phyloP scores from a whole-genome alignment of 768 basidiomycete species.

The Sporobolomyces pararoseus region DNA sequence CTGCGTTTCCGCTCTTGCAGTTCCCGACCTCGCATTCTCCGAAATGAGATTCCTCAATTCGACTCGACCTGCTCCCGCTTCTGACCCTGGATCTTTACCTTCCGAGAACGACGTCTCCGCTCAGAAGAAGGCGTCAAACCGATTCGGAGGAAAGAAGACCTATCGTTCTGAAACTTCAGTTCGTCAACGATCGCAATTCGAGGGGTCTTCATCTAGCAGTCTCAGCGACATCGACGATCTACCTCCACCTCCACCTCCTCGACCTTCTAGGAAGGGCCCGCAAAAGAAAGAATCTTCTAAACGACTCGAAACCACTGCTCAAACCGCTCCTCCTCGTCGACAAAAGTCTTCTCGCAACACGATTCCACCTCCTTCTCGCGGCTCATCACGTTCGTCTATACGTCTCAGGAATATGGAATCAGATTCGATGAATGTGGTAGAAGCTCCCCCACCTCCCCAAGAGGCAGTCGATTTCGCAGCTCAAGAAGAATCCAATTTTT shows the following conservation, averaged over 20 bases:
- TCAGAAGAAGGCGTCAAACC: no score
- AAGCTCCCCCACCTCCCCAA: background rate
- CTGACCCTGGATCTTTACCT: background rate
- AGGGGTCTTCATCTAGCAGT: background rate
- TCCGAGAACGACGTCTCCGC: background rate
- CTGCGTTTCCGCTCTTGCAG: background rate
- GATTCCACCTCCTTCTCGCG: background rate
- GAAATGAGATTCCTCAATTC: constrained; percentile 35
- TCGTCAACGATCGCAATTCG: no score
- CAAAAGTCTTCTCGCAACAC: background rate
- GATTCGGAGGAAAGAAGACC: no score
- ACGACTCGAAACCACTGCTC: no score
- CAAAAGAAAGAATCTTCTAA: no score
- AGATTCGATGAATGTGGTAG: background rate
- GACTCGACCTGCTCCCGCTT: constrained; percentile 1
- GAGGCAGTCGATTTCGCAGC: background rate
- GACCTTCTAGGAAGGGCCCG: background rate
- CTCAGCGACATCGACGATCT: background rate
- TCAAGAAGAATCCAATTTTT: background rate
- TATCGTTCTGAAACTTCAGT: no score
- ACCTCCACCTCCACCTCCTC: background rate
- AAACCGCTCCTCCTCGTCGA: background rate
- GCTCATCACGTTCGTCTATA: background rate
- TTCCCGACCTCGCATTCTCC: constrained; percentile 38
- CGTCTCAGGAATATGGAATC: background rate